These are phyloP conservation scores for Acephala macrosclerotiorum DNA, from an alignment of 2,329 filamentous ascomycete species.

Conservation along the genomic window DNA sequence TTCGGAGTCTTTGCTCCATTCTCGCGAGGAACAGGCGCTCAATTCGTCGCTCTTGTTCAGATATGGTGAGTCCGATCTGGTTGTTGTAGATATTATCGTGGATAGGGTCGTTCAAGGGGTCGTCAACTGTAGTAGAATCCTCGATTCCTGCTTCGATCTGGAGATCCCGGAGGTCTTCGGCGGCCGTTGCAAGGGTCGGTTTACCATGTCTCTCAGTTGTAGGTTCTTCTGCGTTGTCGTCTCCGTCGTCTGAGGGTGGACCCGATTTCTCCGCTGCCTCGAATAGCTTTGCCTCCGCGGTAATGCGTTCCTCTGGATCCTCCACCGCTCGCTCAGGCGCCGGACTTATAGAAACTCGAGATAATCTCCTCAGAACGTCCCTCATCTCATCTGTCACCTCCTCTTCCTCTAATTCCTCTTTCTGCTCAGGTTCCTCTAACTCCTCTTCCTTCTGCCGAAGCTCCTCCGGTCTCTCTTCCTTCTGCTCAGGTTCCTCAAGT, in stretches of 20 bases:
- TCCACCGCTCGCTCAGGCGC: neutral
- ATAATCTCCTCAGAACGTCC: neutral
- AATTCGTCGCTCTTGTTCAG: conserved; percentile 42
- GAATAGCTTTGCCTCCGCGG: neutral
- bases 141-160: conserved; percentile 40
- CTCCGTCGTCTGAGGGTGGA: too few relatives aligned
- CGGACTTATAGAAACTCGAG: neutral
- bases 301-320: conserved; percentile 37
- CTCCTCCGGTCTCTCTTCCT: too few relatives aligned
- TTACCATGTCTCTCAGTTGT: too few relatives aligned
- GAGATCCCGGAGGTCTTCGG: conserved; percentile 40
- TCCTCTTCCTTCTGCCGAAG: neutral
- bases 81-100: conserved; percentile 35
- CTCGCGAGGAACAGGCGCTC: conserved; percentile 48
- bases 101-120: conserved; percentile 22
- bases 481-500: too few relatives aligned
- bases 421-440: too few relatives aligned
- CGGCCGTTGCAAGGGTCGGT: conserved; percentile 26
- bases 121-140: conserved; percentile 38
- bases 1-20: conserved; percentile 61
- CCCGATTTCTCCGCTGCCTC: too few relatives aligned
- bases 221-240: too few relatives aligned
- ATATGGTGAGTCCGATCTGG: conserved; percentile 31
- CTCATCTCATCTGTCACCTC: conserved; percentile 9
- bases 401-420: too few relatives aligned